Evolutionary conservation across 2,329 filamentous ascomycete genomes (phyloP).

Genomic region (Ophiognomonia clavigignenti-juglandacearum): DNA sequence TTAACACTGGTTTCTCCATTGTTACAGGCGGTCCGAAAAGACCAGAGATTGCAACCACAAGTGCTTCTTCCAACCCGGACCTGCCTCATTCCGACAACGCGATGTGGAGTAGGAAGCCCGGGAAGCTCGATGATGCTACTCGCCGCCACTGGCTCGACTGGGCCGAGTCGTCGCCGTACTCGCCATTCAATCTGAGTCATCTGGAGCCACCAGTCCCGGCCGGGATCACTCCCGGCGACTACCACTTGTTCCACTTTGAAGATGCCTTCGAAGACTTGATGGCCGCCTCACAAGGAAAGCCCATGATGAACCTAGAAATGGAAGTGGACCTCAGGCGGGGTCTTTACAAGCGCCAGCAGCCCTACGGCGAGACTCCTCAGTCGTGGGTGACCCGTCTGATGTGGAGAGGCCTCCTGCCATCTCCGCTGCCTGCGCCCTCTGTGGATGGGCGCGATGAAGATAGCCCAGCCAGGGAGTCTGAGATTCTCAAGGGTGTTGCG

Average conservation of each 20-base stretch:
- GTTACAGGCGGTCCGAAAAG: constrained; percentile 20
- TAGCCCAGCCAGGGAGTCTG: background rate
- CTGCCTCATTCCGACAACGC: background rate
- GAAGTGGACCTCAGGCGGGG: too few species aligned
- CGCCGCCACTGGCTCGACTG: constrained; percentile 28
- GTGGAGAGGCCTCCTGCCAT: constrained; percentile 8
- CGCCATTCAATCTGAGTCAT: constrained; percentile 37
- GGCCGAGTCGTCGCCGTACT: constrained; percentile 36
- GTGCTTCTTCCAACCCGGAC: background rate
- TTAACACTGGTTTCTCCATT: constrained; percentile 27
- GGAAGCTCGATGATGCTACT: background rate
- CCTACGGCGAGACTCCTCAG: constrained; percentile 7
- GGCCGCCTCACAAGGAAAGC: constrained; percentile 36
- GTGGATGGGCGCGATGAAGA: background rate
- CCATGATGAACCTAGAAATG: constrained; percentile 36
- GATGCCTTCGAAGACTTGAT: constrained; percentile 57
- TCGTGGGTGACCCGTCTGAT: constrained; percentile 14
- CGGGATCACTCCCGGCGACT: constrained; percentile 23
- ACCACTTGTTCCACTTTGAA: constrained; percentile 43
- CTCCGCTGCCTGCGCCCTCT: background rate
- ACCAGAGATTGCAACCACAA: background rate
- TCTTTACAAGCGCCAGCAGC: constrained; percentile 1
- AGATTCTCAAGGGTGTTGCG: background rate
- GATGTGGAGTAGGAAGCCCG: background rate
- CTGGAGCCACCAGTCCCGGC: constrained; percentile 40